phyloP scores from a whole-genome alignment of 2,329 filamentous ascomycete genomes.

The Alternaria brassicicola region DNA sequence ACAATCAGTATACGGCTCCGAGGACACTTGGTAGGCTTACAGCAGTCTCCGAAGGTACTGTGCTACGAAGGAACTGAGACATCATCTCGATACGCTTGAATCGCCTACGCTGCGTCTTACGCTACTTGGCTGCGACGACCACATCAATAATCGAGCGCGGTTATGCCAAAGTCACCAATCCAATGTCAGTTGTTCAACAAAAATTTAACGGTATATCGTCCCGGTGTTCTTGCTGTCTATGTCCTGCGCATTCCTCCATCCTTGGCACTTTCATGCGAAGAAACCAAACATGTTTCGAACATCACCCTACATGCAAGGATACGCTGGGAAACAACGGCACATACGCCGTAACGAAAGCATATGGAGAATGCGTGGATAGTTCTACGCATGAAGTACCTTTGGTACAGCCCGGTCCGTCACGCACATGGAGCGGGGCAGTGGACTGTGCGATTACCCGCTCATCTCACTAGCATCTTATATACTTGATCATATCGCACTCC shows the following conservation, averaged over 20 bases:
- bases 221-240: background rate
- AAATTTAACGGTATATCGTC: background rate
- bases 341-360: background rate
- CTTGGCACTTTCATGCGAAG: conserved; percentile 14
- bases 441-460: conserved; percentile 6
- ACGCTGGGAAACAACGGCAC: conserved; percentile 1
- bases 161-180: no score
- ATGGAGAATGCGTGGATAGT: background rate
- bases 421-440: conserved; percentile 24
- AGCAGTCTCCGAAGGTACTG: background rate
- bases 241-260: background rate
- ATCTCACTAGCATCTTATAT: conserved; percentile 15
- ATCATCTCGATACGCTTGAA: background rate
- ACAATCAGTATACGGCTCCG: background rate
- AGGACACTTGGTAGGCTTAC: background rate
- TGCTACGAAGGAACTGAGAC: no score
- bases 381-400: conserved; percentile 26
- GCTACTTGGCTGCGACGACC: background rate
- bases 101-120: background rate
- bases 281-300: conserved; percentile 42
- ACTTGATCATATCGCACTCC: background rate
- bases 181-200: rapidly evolving
- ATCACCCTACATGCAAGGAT: conserved; percentile 16
- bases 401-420: conserved; percentile 23
- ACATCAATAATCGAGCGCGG: background rate